Evolutionary conservation across 169 alveolate genomes (phyloP), one percentile per base, ranked within the genome.

Genomic region (Ichthyophthirius multifiliis): DNA sequence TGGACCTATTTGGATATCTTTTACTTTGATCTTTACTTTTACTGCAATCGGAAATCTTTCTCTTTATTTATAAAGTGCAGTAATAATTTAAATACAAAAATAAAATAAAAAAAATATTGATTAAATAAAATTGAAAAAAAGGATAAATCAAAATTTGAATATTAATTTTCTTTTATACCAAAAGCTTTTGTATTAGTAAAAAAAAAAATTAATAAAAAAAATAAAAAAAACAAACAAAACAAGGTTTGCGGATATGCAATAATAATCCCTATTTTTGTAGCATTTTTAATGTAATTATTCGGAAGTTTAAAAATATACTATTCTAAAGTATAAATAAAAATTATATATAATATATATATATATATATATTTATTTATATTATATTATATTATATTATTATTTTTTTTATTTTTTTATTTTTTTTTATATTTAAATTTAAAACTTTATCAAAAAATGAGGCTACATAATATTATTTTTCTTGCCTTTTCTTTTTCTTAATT

Each of bases 1-100:
- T 55, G 71, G 71, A 10, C 71, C 71, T 23, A 13, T 55, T 5
- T 55, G 71, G 71, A 55, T 55, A 4, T 55, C 71, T 27, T 55
- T 55, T 55, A 55, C 71, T 20, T n/a, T 55, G 10, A 27, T 55
- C 7, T 55, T 55, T 55, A 39, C 71, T 4, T 10, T 55, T 4
- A 55, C 71, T 15, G 71, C 71, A 20, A 39, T 39, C 4, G 71
- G 71, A 20, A 55, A 55, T 55, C 18, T 55, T 4, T 55, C 71
- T 4, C 10, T 55, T 0, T 55, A 55, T 27, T 55, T 55, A 39
- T 27, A 55, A 55, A 6, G 43, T 10, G 16, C 13, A 12, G 71
- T 55, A 55, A 55, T 15, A 20, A 27, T 27, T n/a, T 45, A 20
- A 20, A 6, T 47, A 12, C 2, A 3, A 47, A 55, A 55, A 27